These are phyloP conservation scores for Mycosphaerella sp. DNA, from an alignment of 2,329 filamentous ascomycete genomes.

Conservation along the genomic window DNA sequence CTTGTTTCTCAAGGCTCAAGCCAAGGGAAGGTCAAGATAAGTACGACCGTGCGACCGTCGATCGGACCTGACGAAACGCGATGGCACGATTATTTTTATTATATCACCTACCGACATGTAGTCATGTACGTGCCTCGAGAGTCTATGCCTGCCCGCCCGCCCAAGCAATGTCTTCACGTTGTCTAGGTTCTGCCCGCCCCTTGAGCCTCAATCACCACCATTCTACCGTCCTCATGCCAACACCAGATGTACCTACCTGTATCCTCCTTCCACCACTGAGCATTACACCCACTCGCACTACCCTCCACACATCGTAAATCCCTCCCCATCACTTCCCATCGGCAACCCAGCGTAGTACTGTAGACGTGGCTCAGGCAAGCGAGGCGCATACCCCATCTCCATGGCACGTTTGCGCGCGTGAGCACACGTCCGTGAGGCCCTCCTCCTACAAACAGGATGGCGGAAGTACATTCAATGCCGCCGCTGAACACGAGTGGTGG, in stretches of 20 bases:
- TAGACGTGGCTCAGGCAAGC: not conserved
- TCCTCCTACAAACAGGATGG: slow-evolving; percentile 4
- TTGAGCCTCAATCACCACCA: not conserved
- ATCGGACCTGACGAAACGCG: not conserved
- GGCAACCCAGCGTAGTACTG: not conserved
- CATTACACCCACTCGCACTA: not conserved
- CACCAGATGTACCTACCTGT: not conserved
- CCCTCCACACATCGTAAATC: not conserved
- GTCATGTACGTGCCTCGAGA: too few relatives aligned
- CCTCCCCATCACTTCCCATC: not conserved
- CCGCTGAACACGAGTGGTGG: slow-evolving; percentile 11
- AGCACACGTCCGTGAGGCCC: not conserved
- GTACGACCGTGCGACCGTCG: not conserved
- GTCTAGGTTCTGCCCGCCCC: not conserved
- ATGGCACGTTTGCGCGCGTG: not conserved
- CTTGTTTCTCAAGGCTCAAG: not conserved
- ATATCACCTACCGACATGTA: too few relatives aligned
- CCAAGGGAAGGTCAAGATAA: not conserved
- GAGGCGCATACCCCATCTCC: not conserved
- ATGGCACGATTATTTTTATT: too few relatives aligned
- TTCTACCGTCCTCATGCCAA: not conserved
- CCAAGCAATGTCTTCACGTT: not conserved
- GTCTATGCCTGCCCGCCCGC: too few relatives aligned
- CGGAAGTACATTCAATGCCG: slow-evolving; percentile 6
- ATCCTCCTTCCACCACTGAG: not conserved